Evolutionary conservation across 176 grass and related monocot genomes (phyloP).

Genomic region (Carex littledalei): DNA sequence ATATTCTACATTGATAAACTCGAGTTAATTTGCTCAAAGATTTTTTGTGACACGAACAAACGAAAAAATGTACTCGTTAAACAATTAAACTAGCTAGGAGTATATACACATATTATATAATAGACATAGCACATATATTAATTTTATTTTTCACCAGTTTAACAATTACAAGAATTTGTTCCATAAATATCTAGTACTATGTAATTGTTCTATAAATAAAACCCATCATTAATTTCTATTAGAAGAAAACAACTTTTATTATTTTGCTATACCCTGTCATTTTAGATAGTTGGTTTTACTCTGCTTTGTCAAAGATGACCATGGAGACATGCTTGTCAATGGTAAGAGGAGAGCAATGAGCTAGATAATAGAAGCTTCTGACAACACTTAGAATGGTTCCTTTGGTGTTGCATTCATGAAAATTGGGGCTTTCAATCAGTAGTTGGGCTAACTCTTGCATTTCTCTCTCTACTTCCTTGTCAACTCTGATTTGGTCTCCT

Average conservation of each 20-base stretch:
- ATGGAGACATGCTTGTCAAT: slow-evolving; percentile 28
- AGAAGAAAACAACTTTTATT: not conserved
- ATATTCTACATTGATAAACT: not conserved
- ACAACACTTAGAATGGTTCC: slow-evolving; percentile 25
- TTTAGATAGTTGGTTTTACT: not conserved
- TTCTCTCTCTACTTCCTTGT: slow-evolving; percentile 6
- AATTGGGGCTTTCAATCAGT: slow-evolving; percentile 10
- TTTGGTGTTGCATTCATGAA: slow-evolving; percentile 24
- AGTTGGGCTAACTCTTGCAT: slow-evolving; percentile 19
- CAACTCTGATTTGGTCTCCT: slow-evolving; percentile 2
- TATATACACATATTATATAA: not conserved
- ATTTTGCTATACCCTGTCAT: not conserved
- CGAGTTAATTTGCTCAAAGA: not conserved
- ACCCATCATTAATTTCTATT: not conserved
- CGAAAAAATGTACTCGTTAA: not conserved
- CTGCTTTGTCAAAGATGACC: slow-evolving; percentile 26
- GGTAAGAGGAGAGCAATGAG: slow-evolving; percentile 23
- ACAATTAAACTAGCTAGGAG: not conserved
- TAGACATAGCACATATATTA: too few relatives aligned
- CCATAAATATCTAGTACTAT: not conserved
- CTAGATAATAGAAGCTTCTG: slow-evolving; percentile 30
- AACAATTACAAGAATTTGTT: not conserved
- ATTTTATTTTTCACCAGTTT: not conserved
- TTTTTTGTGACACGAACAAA: not conserved
- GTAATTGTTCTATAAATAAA: not conserved